A percentile compares a stretch with the other conserved stretches of the same genome.
Conservation (phyloP, 768 basidiomycete species). For the Russula emetica region DNA sequence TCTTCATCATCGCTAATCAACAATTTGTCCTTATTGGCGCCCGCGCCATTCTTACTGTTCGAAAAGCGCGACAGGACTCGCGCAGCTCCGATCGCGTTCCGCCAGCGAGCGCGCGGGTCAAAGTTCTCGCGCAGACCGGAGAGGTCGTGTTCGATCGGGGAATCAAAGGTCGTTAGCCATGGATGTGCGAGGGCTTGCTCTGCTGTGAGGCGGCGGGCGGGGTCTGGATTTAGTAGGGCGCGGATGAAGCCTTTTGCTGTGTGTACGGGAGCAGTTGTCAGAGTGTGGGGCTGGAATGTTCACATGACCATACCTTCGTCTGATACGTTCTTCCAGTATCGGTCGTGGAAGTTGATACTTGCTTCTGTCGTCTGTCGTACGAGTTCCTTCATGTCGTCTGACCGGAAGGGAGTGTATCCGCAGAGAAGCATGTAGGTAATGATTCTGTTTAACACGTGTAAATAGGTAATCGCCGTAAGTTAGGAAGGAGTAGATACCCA, state of each 20-base stretch:
- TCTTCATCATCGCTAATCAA: neutral
- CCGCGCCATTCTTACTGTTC: neutral
- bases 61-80: slow-evolving; percentile 30
- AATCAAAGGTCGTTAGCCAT: slow-evolving; percentile 70
- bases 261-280: neutral
- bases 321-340: slow-evolving; percentile 91
- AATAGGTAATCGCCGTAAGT: neutral
- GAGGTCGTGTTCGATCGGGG: slow-evolving; percentile 73
- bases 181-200: slow-evolving; percentile 62
- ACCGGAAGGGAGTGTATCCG: slow-evolving; percentile 92
- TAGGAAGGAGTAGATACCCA: slow-evolving; percentile 50
- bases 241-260: slow-evolving; percentile 83
- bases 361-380: slow-evolving; percentile 81
- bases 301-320: slow-evolving; percentile 50
- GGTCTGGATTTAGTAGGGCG: slow-evolving; percentile 65
- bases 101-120: slow-evolving; percentile 70
- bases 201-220: slow-evolving; percentile 66
- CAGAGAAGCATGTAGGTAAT: slow-evolving; percentile 95
- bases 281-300: neutral
- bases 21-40: neutral
- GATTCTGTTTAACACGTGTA: slow-evolving; percentile 47
- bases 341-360: slow-evolving; percentile 85
- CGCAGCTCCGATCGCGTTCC: slow-evolving; percentile 57
- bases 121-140: slow-evolving; percentile 79
- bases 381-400: slow-evolving; percentile 70